Percentiles rank a stretch among this genome's conserved stretches.
Evolutionary conservation across 352 stramenopile genomes (phyloP).

Genomic region (Phytophthora podocarpi): DNA sequence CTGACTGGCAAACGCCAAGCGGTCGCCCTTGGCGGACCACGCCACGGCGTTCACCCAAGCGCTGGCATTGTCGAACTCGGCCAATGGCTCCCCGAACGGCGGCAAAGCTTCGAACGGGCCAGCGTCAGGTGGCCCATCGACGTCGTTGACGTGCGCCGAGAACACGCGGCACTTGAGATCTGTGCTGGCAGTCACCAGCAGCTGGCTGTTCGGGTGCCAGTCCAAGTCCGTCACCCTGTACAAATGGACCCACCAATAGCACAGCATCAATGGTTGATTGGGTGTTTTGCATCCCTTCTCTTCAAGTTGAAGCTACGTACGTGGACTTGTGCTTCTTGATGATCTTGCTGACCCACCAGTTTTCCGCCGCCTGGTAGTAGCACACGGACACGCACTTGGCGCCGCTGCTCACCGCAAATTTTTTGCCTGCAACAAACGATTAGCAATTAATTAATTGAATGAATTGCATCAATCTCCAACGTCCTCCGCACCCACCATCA

Average conservation of each 20-base stretch:
- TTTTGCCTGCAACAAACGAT: conserved; percentile 59
- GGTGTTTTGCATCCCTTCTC: too few relatives aligned
- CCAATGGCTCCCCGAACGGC: conserved; percentile 82
- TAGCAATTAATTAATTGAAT: conserved; percentile 1
- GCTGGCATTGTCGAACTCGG: conserved; percentile 87
- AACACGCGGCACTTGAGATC: conserved; percentile 95
- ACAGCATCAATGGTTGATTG: neutral
- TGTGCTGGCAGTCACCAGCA: conserved; percentile 91
- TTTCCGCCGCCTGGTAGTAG: conserved; percentile 91
- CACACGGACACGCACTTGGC: conserved; percentile 95
- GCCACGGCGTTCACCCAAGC: conserved; percentile 93
- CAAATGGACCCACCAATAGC: too few relatives aligned
- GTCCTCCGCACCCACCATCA: conserved; percentile 59
- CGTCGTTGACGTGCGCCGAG: conserved; percentile 83
- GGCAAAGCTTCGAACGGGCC: conserved; percentile 77
- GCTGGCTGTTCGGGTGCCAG: conserved; percentile 93
- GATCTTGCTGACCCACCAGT: conserved; percentile 97
- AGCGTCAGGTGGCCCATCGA: conserved; percentile 76
- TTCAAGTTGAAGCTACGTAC: conserved; percentile 57
- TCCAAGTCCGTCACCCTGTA: conserved; percentile 84
- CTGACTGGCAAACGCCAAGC: conserved; percentile 90
- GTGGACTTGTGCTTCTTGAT: conserved; percentile 98
- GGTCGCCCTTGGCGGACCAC: conserved; percentile 91
- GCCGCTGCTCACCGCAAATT: conserved; percentile 94
- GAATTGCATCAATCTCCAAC: neutral